phyloP scores from a whole-genome alignment of 1,284 basidiomycete species.

The Peniophora sp. region DNA sequence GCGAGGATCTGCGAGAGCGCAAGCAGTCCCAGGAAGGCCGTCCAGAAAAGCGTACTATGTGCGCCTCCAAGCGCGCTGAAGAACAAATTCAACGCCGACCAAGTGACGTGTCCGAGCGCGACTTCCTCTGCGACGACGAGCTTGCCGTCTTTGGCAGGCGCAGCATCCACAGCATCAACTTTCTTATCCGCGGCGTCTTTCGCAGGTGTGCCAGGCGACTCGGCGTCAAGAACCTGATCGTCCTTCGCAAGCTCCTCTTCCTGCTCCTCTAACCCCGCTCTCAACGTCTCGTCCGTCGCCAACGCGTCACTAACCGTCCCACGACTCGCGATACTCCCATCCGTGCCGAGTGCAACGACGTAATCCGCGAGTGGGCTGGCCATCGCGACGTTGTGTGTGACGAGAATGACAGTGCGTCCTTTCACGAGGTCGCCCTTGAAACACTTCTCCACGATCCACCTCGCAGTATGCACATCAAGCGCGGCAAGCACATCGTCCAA shows the following conservation, averaged over 20 bases:
- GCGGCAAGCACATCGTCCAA: conserved; percentile 59
- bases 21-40: conserved; percentile 15
- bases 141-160: conserved; percentile 29
- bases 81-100: conserved; percentile 27
- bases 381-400: conserved; percentile 63
- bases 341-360: conserved; percentile 48
- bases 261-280: conserved; percentile 30
- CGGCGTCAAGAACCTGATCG: conserved; percentile 24
- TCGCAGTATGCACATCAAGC: conserved; percentile 59
- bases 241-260: conserved; percentile 20
- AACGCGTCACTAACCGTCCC: conserved; percentile 39
- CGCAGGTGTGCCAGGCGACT: conserved; percentile 8
- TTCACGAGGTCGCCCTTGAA: conserved; percentile 62
- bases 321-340: conserved; percentile 41
- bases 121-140: conserved; percentile 55
- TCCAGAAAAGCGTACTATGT: conserved; percentile 24
- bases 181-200: neutral
- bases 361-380: conserved; percentile 54
- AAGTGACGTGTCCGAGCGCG: conserved; percentile 46
- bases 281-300: conserved; percentile 28
- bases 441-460: conserved; percentile 74
- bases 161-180: conserved; percentile 4
- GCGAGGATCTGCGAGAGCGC: conserved; percentile 11
- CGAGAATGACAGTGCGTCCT: conserved; percentile 54
- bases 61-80: conserved; percentile 22